Evolutionary conservation across 805 yeast genomes (phyloP).

Genomic region (Saturnispora gosingensis): DNA sequence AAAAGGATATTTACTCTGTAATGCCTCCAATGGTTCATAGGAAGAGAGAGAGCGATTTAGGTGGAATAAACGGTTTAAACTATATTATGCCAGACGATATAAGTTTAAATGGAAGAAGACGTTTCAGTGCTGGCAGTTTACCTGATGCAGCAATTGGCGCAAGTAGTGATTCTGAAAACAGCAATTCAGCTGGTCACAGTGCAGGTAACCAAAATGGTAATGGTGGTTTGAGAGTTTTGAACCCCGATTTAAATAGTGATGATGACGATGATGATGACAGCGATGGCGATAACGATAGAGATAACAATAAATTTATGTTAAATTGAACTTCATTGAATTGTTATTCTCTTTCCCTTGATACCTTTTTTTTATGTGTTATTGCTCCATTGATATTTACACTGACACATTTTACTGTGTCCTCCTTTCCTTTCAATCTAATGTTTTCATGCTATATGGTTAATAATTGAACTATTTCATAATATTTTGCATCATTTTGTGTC

Average conservation of each 20-base stretch:
- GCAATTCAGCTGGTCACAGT: constrained; percentile 7
- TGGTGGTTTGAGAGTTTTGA: constrained; percentile 25
- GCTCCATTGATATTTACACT: background rate
- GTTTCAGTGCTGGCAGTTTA: constrained; percentile 28
- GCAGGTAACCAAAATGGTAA: constrained; percentile 4
- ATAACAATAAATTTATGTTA: background rate
- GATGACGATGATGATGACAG: constrained; percentile 1
- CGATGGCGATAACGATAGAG: constrained; percentile 9
- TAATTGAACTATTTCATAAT: background rate
- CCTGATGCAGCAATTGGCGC: constrained; percentile 28
- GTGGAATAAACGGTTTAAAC: constrained; percentile 9
- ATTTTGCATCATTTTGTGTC: background rate
- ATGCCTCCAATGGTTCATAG: constrained; percentile 2
- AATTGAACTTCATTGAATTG: background rate
- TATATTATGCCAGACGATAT: constrained; percentile 13
- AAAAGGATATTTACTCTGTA: constrained; percentile 6
- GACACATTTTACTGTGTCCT: background rate
- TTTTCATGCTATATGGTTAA: background rate
- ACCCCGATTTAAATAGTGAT: constrained; percentile 24
- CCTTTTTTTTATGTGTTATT: background rate
- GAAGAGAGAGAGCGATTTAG: constrained; percentile 3
- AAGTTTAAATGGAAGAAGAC: constrained; percentile 17
- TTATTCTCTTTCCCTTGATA: background rate
- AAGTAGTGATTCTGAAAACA: constrained; percentile 9
- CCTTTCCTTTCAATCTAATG: background rate